Conservation (phyloP, 495 filamentous ascomycete genomes). For the Endocarpon pusillum region DNA sequence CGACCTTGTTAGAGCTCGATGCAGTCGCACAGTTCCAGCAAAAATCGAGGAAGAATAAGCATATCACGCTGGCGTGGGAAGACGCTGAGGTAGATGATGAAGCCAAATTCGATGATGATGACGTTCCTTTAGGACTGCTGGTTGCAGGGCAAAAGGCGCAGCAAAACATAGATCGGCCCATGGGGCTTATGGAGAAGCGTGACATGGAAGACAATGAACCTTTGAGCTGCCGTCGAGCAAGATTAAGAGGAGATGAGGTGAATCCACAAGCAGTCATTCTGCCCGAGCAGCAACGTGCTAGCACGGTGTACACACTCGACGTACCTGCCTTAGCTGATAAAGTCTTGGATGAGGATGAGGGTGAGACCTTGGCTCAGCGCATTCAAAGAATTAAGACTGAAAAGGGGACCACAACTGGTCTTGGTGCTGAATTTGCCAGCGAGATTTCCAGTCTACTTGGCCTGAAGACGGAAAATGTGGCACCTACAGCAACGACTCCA, state of each 20-base stretch:
- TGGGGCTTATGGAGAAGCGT: slow-evolving; percentile 70
- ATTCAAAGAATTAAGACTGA: slow-evolving; percentile 47
- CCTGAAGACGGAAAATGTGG: slow-evolving; percentile 21
- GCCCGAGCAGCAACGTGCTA: slow-evolving; percentile 16
- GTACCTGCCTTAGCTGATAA: slow-evolving; percentile 10
- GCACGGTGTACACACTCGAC: slow-evolving; percentile 20
- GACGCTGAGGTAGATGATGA: slow-evolving; percentile 30
- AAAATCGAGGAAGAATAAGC: slow-evolving; percentile 51
- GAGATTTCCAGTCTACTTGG: slow-evolving; percentile 63
- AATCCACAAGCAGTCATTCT: slow-evolving; percentile 5
- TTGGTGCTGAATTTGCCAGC: slow-evolving; percentile 60
- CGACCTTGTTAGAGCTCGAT: slow-evolving; percentile 82
- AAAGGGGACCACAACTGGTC: slow-evolving; percentile 35
- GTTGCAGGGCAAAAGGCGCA: slow-evolving; percentile 42
- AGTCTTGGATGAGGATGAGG: slow-evolving; percentile 24
- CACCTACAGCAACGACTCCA: slow-evolving; percentile 9
- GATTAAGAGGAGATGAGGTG: slow-evolving; percentile 44
- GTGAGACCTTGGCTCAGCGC: slow-evolving; percentile 65
- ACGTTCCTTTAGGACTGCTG: slow-evolving; percentile 72
- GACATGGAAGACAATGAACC: slow-evolving; percentile 87
- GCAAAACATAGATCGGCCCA: slow-evolving; percentile 44
- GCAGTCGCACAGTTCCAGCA: slow-evolving; percentile 78
- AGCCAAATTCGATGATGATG: slow-evolving; percentile 42
- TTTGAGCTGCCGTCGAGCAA: slow-evolving; percentile 57
- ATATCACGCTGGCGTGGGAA: slow-evolving; percentile 83